Evolutionary conservation across 2,329 filamentous ascomycete species (phyloP), one percentile per base, ranked within the genome.

Genomic region (Cordyceps militaris): DNA sequence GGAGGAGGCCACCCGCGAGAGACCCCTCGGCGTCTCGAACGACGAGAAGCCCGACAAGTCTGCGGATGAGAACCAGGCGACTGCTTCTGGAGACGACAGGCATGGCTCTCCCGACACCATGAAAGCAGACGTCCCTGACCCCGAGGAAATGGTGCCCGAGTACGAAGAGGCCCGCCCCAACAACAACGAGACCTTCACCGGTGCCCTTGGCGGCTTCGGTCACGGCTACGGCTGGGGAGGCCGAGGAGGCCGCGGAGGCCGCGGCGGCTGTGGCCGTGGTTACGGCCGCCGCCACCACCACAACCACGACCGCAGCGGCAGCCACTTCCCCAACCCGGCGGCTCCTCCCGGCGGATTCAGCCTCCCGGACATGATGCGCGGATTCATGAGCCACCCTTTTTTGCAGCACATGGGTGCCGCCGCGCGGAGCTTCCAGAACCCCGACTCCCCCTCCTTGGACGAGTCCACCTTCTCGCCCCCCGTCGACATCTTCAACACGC

Each of bases 401-500:
- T 71, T 76, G 40, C 73, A 72, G 46, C 68, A 69, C 48, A 62
- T 79, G 57, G 71, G 71, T 58, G 70, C 75, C 21, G 76, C 72
- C 53, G 63, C 71, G 40, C 68, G 72, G 62, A 60, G 58, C 59
- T 62, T n/a, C n/a, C n/a, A 62, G 59, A 48, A 14, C 61, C 26
- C 53, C 60, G 34, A 56, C 57, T 16, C 23, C 40, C 44, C 8
- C 52, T 42, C 47, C 56, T 56, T 34, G 59, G 67, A 69, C 40
- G 66, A 66, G 40, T 71, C 74, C 55, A 69, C 75, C 59, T 87
- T 89, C 70, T 70, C 71, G 5, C 87, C 87, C 0, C 83, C 86
- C n/a, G 76, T 86, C 57, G 90, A 95, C 68, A 74, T 92, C 62
- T 94, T 93, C 76, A 82, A 87, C 68, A 87, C 85, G 5, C 72